Evolutionary conservation across 441 rosid genomes (phyloP).

Genomic region (Populus trichocarpa): DNA sequence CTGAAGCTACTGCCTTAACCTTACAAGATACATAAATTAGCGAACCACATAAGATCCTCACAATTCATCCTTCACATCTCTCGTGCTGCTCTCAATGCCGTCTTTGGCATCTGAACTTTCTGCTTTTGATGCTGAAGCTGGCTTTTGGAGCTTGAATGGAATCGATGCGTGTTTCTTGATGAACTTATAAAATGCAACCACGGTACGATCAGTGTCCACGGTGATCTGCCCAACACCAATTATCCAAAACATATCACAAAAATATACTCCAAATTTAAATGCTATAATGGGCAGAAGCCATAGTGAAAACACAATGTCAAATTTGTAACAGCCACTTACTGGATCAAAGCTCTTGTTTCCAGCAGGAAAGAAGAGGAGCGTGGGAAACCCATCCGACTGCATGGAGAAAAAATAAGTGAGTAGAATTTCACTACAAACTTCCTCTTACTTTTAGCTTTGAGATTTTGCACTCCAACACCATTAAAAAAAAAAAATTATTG

Average conservation of each 20-base stretch:
- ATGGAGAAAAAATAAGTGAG: conserved; percentile 1
- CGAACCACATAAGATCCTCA: conserved; percentile 27
- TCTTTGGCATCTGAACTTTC: conserved; percentile 34
- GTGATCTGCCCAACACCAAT: conserved; percentile 51
- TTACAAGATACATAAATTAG: conserved; percentile 12
- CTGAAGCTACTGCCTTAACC: conserved; percentile 14
- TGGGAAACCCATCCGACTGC: conserved; percentile 93
- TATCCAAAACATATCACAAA: not conserved
- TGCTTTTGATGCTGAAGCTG: conserved; percentile 40
- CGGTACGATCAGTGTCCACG: conserved; percentile 83
- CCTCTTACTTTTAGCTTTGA: not conserved
- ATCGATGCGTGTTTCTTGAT: conserved; percentile 82
- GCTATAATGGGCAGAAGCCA: not conserved
- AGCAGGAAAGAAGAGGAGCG: conserved; percentile 93
- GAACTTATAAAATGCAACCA: conserved; percentile 90
- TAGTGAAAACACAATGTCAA: not conserved
- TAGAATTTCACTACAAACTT: not conserved
- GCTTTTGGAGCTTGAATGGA: conserved; percentile 92
- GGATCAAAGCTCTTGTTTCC: conserved; percentile 96
- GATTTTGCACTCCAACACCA: not conserved
- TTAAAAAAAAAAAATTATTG: not conserved
- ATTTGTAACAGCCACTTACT: conserved; percentile 44
- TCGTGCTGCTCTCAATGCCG: conserved; percentile 27
- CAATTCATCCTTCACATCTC: conserved; percentile 68
- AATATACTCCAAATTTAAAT: not conserved